phyloP scores from a whole-genome alignment of 2,329 filamentous ascomycete species.

The Colletotrichum euphorbiae region DNA sequence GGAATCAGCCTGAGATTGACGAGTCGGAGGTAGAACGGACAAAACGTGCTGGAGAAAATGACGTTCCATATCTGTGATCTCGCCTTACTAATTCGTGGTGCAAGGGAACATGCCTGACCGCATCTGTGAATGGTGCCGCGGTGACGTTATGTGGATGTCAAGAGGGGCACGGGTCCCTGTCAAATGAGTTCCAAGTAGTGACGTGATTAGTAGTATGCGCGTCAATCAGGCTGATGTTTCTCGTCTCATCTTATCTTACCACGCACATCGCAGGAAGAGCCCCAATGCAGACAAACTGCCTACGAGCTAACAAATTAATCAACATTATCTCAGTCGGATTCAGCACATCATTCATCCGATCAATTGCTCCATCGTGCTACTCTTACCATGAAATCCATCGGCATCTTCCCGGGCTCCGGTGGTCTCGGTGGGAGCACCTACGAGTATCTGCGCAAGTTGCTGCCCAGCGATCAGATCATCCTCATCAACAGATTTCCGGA shows the following conservation, averaged over 20 bases:
- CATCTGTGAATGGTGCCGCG: neutral
- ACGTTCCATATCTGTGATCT: neutral
- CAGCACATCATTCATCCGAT: neutral
- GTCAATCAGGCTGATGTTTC: constrained; percentile 12
- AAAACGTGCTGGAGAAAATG: neutral
- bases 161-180: constrained; percentile 16
- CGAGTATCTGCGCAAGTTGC: constrained; percentile 57
- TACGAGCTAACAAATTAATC: neutral
- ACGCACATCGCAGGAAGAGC: neutral
- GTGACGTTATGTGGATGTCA: constrained; percentile 37
- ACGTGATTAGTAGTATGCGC: constrained; percentile 32
- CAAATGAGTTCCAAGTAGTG: constrained; percentile 27
- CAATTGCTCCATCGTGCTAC: neutral
- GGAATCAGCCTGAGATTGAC: neutral
- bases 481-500: constrained; percentile 59
- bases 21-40: constrained; percentile 7
- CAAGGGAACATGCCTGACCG: constrained; percentile 28
- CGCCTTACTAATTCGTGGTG: neutral
- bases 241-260: constrained; percentile 10
- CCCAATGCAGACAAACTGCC: neutral
- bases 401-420: constrained; percentile 64
- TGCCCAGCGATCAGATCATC: constrained; percentile 58
- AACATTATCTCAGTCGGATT: neutral
- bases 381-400: constrained; percentile 50
- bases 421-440: constrained; percentile 63